Base-by-base conservation (phyloP, 1,284 basidiomycete species). In the Ceratobasidium sp. region DNA sequence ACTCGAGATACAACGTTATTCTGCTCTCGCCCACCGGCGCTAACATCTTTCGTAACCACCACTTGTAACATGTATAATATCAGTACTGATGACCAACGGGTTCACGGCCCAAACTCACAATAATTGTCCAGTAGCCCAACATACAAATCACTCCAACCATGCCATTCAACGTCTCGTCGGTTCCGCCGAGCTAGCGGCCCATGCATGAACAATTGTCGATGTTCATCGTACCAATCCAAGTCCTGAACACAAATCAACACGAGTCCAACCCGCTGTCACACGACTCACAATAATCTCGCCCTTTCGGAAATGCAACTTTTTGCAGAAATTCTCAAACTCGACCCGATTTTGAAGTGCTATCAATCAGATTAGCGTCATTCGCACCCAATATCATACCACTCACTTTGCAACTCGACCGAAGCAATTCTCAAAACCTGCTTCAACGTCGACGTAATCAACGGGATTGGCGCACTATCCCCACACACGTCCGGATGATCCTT, bases 301-400 rank as follows among this genome's bases (percentile, higher is more conserved):
- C 71, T 84, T 87, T 75, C 86, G 85, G 75, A 87, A 92, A 10
- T 85, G 77, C 68, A 94, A 76, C 73, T 85, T 88, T 78, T 94
- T 91, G 72, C 86, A 87, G 1, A 94, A 78, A 67, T 82, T 86
- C 88, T 89, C 92, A 72, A 92, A 88, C 75, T 92, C 92, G 71
- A 93, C 92, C 76, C 92, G 93, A 70, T 85, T 67, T 40, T 67
- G 64, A 25, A 67, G 22, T 34, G 52, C 71, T 72, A 43, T 22
- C 35, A 34, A 22, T 31, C 20, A 43, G 22, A 43, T 5, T 15
- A 50, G 13, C 3, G 22, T 69, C 20, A 49, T 22, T 22, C 8
- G 25, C 15, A 67, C 49, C 7, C 22, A 17, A 40, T 12, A 27
- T 20, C n/a, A 13, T 8, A 50, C 10, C 5, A 43, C 69, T 52